phyloP scores from a whole-genome alignment of 306 rosid species.

The Albizia julibrissin region DNA sequence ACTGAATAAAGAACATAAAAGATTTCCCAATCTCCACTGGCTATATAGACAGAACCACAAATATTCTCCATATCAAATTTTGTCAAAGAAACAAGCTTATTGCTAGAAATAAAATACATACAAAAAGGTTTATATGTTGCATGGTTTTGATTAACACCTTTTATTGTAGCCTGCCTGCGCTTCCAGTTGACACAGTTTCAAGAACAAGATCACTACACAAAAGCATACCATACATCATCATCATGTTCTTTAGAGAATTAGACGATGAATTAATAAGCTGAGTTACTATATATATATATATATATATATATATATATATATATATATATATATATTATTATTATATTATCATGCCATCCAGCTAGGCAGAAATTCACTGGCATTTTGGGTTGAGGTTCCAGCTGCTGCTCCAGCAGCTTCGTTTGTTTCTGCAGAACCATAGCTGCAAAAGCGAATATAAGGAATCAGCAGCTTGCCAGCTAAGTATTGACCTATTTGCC shows the following conservation, averaged over 20 bases:
- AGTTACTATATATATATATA: neutral
- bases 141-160: slow-evolving; percentile 25
- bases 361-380: slow-evolving; percentile 39
- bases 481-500: no score
- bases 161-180: slow-evolving; percentile 23
- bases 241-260: neutral
- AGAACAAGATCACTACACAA: slow-evolving; percentile 5
- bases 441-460: slow-evolving; percentile 27
- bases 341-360: slow-evolving; percentile 40
- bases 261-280: slow-evolving; percentile 2
- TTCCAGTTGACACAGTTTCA: slow-evolving; percentile 30
- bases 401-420: slow-evolving; percentile 36
- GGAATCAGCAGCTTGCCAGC: neutral
- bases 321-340: neutral
- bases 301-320: neutral
- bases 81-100: slow-evolving; percentile 28
- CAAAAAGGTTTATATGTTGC: neutral
- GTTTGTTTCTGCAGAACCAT: slow-evolving; percentile 34
- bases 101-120: slow-evolving; percentile 8
- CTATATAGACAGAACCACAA: neutral
- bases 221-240: slow-evolving; percentile 3
- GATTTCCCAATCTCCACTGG: neutral
- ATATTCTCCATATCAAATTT: slow-evolving; percentile 9
- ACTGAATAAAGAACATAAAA: neutral
- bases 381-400: slow-evolving; percentile 43